Conservation (phyloP, 192 early-diverging fungal species). For the Backusella macrospora region DNA sequence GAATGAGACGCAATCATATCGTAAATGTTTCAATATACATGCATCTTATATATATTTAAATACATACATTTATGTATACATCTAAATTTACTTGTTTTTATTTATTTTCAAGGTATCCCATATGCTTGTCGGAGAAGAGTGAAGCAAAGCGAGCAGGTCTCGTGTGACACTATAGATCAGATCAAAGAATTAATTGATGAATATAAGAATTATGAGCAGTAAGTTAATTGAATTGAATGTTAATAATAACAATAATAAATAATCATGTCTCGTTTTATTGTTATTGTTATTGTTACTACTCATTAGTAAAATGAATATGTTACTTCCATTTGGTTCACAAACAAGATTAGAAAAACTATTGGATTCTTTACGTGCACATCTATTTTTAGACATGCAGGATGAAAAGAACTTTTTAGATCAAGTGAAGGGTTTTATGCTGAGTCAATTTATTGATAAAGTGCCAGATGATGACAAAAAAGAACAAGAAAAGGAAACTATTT, state of each 20-base stretch:
- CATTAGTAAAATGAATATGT: conserved; percentile 58
- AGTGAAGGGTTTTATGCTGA: conserved; percentile 44
- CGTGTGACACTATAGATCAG: conserved; percentile 52
- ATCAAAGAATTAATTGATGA: conserved; percentile 60
- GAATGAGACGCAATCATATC: conserved; percentile 53
- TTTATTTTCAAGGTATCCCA: conserved; percentile 46
- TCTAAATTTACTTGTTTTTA: neutral
- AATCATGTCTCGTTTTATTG: neutral
- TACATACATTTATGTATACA: neutral
- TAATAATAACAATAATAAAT: neutral
- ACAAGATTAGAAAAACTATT: conserved; percentile 69
- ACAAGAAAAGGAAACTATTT: neutral
- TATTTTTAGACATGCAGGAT: conserved; percentile 40
- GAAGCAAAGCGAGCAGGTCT: conserved; percentile 46
- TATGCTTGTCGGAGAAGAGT: conserved; percentile 57
- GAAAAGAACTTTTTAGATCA: conserved; percentile 43
- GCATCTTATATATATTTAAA: neutral
- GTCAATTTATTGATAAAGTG: conserved; percentile 31
- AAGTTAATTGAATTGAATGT: conserved; percentile 23
- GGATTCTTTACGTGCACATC: conserved; percentile 51
- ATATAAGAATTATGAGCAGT: conserved; percentile 64
- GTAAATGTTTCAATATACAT: conserved; percentile 42
- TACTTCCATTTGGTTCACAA: conserved; percentile 48
- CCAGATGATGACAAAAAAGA: neutral
- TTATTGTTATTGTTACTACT: neutral